Conservation (phyloP, 2,329 filamentous ascomycete species). For the Fusarium abutilonis region DNA sequence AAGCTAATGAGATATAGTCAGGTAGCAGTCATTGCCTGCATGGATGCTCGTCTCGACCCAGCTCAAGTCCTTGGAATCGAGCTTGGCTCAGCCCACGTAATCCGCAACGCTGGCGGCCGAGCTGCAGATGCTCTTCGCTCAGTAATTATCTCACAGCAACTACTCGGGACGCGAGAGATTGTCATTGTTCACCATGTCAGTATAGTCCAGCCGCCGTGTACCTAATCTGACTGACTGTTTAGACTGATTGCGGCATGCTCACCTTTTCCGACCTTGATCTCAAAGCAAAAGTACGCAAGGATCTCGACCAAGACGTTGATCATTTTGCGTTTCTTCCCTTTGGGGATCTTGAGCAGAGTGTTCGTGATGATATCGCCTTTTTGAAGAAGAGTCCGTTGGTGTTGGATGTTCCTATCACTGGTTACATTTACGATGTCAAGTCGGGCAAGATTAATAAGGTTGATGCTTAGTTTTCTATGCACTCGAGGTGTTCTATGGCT, state of each 20-base stretch:
- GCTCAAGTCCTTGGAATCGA: conserved; percentile 35
- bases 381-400: conserved; percentile 69
- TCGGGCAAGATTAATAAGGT: conserved; percentile 64
- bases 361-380: conserved; percentile 71
- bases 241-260: conserved; percentile 66
- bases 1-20: conserved; percentile 39
- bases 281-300: conserved; percentile 64
- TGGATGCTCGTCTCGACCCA: conserved; percentile 80
- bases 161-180: conserved; percentile 79
- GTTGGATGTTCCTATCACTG: conserved; percentile 70
- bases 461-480: neutral
- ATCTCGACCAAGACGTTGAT: conserved; percentile 62
- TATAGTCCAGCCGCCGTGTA: rapidly evolving
- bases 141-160: conserved; percentile 80
- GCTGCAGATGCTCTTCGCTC: conserved; percentile 76
- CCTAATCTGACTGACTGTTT: neutral
- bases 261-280: conserved; percentile 71
- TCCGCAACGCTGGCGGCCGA: conserved; percentile 76
- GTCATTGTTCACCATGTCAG: conserved; percentile 73
- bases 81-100: conserved; percentile 78
- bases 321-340: conserved; percentile 74
- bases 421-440: conserved; percentile 82
- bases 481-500: too few relatives aligned
- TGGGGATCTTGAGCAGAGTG: conserved; percentile 68
- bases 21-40: conserved; percentile 72